These are phyloP conservation scores for Cladophialophora bantiana DNA, from an alignment of 2,329 filamentous ascomycete genomes.

Conservation along the genomic window DNA sequence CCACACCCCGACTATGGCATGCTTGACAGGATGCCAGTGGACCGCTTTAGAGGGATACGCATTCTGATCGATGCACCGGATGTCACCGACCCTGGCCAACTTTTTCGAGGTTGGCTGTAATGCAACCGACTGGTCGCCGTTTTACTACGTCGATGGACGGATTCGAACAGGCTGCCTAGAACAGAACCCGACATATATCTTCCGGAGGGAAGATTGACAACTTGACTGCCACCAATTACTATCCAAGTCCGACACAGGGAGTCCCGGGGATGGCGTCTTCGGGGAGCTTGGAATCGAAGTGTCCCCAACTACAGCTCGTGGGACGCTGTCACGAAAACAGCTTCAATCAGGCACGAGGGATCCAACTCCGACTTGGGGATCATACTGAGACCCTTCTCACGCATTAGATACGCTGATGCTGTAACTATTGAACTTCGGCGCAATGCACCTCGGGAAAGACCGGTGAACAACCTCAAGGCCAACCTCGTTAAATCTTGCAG, in stretches of 20 bases:
- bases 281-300: not conserved
- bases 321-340: slow-evolving; percentile 8
- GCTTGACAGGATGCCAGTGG: slow-evolving; percentile 16
- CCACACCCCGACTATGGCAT: slow-evolving; percentile 9
- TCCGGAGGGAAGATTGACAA: not conserved
- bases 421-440: not conserved
- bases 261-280: not conserved
- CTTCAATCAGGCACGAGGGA: not conserved
- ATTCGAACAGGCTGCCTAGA: not conserved
- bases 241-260: slow-evolving; percentile 12
- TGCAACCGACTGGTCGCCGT: slow-evolving; percentile 3
- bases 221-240: not conserved
- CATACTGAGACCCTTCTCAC: slow-evolving; percentile 16
- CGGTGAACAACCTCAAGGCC: not conserved
- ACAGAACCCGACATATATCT: not conserved
- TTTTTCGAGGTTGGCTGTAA: slow-evolving; percentile 23
- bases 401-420: slow-evolving; percentile 14
- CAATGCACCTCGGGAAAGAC: not conserved
- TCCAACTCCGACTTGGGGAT: slow-evolving; percentile 2
- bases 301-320: slow-evolving; percentile 3
- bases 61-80: slow-evolving; percentile 18
- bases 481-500: not conserved
- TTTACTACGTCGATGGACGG: slow-evolving; percentile 11
- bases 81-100: slow-evolving; percentile 9
- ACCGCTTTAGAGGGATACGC: slow-evolving; percentile 11